Conservation (phyloP, 768 basidiomycete species). For the Suillus paluster region DNA sequence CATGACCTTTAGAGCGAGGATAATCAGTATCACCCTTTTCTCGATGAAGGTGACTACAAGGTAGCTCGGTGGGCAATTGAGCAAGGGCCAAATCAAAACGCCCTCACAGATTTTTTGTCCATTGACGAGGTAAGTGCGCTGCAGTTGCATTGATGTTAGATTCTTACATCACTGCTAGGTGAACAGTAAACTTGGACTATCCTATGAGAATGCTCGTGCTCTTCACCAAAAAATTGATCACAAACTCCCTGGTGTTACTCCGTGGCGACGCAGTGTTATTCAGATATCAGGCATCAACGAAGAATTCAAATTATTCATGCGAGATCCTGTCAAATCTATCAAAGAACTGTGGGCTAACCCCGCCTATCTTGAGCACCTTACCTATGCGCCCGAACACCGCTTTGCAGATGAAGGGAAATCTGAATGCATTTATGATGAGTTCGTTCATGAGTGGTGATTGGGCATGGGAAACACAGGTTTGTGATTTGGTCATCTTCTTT, state of each 20-base stretch:
- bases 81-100: too few relatives aligned
- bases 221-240: not conserved
- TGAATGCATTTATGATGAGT: conserved; percentile 13
- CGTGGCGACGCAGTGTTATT: not conserved
- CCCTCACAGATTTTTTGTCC: too few relatives aligned
- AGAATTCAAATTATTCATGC: conserved; percentile 8
- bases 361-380: conserved; percentile 9
- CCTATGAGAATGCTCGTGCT: not conserved
- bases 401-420: conserved; percentile 6
- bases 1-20: not conserved
- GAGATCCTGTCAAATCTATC: conserved; percentile 12
- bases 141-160: not conserved
- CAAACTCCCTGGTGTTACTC: not conserved
- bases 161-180: not conserved
- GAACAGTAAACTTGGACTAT: not conserved
- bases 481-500: not conserved
- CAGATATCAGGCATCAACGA: not conserved
- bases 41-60: too few relatives aligned
- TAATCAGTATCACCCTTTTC: too few relatives aligned
- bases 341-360: conserved; percentile 11
- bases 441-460: conserved; percentile 18
- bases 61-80: too few relatives aligned
- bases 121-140: too few relatives aligned
- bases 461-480: conserved; percentile 17
- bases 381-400: conserved; percentile 7